phyloP scores from a whole-genome alignment of 1,139 yeast species.

The Protomyces gravidus region DNA sequence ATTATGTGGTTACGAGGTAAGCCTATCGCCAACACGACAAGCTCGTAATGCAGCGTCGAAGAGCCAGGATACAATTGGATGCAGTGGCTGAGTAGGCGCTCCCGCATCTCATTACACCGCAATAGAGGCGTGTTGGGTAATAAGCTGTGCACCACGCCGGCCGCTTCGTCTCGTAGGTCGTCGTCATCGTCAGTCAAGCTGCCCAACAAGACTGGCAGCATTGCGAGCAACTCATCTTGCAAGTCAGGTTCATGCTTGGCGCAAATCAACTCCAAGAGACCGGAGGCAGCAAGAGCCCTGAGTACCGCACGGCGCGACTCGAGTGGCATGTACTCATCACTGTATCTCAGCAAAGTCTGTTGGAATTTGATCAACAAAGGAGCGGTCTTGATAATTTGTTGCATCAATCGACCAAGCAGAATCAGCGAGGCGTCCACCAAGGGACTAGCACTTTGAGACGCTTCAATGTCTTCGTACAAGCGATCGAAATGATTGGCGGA shows the following conservation, averaged over 20 bases:
- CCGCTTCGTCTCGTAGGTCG: conserved; percentile 1
- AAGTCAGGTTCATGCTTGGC: background rate
- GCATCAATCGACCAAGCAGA: conserved; percentile 2
- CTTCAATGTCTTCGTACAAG: background rate
- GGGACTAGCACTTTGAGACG: background rate
- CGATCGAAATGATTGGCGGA: background rate
- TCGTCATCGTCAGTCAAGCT: conserved; percentile 21
- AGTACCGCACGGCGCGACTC: background rate
- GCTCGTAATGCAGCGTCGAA: background rate
- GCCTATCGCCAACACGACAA: background rate
- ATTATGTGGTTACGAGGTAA: background rate
- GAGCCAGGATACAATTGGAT: background rate
- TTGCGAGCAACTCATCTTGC: background rate
- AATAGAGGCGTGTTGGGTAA: background rate
- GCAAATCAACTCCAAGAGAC: background rate
- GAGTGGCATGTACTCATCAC: conserved; percentile 1
- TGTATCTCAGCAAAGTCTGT: background rate
- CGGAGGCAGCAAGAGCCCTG: background rate
- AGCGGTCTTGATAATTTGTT: background rate
- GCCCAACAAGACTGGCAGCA: background rate
- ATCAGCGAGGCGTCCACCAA: conserved; percentile 4
- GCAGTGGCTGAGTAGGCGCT: background rate
- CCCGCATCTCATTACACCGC: background rate
- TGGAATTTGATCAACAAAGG: background rate
- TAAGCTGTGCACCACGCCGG: background rate